Evolutionary conservation across 1,284 basidiomycete genomes (phyloP).

Genomic region (Tylopilus orsonianus): DNA sequence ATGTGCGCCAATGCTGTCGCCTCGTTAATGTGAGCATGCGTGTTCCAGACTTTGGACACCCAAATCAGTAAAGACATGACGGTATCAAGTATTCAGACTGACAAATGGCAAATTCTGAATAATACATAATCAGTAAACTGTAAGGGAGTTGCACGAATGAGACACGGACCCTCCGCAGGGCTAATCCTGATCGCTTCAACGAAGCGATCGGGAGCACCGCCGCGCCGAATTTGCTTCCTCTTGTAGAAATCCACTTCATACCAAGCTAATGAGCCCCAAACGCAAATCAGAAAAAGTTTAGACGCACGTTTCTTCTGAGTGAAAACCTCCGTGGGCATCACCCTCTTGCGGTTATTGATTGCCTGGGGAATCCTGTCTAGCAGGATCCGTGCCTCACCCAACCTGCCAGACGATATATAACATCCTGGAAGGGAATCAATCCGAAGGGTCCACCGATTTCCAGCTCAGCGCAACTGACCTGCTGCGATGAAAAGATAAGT

Average conservation of each 20-base stretch:
- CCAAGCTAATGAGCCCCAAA: not conserved
- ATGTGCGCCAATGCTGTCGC: slow-evolving; percentile 58
- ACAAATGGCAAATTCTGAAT: slow-evolving; percentile 60
- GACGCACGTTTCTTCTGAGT: slow-evolving; percentile 66
- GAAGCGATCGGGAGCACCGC: slow-evolving; percentile 50
- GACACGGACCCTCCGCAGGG: slow-evolving; percentile 59
- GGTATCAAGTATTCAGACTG: slow-evolving; percentile 24
- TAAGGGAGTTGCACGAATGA: not conserved
- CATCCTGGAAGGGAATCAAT: slow-evolving; percentile 45
- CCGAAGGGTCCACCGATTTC: not conserved
- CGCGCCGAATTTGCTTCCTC: slow-evolving; percentile 56
- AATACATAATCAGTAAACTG: slow-evolving; percentile 1
- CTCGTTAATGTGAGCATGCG: slow-evolving; percentile 54
- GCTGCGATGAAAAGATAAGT: slow-evolving; percentile 77
- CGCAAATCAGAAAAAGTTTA: not conserved
- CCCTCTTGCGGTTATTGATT: slow-evolving; percentile 62
- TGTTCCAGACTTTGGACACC: slow-evolving; percentile 64
- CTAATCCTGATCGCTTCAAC: slow-evolving; percentile 60
- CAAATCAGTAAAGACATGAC: not conserved
- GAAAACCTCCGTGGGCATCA: slow-evolving; percentile 70
- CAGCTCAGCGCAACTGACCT: slow-evolving; percentile 36
- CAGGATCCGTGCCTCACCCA: slow-evolving; percentile 55
- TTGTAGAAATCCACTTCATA: slow-evolving; percentile 67
- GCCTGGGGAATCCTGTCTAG: slow-evolving; percentile 60
- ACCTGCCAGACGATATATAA: slow-evolving; percentile 52